Conservation (phyloP, 2,329 filamentous ascomycete species). For the Apiospora malaysiana region DNA sequence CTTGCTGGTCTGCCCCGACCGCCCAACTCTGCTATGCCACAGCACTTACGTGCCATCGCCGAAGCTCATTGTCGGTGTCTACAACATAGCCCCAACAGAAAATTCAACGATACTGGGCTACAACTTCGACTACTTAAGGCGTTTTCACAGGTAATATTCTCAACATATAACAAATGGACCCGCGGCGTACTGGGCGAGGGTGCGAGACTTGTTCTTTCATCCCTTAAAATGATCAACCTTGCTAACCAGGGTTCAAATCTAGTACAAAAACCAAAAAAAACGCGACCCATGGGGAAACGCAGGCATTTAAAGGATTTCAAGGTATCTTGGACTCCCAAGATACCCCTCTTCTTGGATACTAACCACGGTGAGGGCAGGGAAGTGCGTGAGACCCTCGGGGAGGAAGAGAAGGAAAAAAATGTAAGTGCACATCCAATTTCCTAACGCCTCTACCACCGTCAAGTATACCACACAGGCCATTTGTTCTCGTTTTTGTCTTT, state of each 20-base stretch:
- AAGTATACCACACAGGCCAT: background rate
- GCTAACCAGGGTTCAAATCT: background rate
- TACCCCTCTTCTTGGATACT: background rate
- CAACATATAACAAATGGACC: background rate
- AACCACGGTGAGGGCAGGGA: background rate
- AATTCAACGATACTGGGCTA: background rate
- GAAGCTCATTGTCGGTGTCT: background rate
- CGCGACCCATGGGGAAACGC: background rate
- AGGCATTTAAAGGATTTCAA: background rate
- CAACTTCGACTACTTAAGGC: background rate
- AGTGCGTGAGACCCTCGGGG: background rate
- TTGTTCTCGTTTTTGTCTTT: background rate
- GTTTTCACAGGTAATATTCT: background rate
- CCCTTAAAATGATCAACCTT: background rate
- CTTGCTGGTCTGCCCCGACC: background rate
- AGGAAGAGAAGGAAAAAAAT: constrained; percentile 2
- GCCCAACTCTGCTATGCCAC: background rate
- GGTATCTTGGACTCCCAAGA: background rate
- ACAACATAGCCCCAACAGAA: background rate
- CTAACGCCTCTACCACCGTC: background rate
- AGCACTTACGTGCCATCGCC: background rate
- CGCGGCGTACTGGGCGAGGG: background rate
- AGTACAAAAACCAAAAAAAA: background rate
- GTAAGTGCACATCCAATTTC: background rate
- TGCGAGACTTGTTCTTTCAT: background rate